phyloP scores from a whole-genome alignment of 2,329 filamentous ascomycete species.

The Nemania diffusa region DNA sequence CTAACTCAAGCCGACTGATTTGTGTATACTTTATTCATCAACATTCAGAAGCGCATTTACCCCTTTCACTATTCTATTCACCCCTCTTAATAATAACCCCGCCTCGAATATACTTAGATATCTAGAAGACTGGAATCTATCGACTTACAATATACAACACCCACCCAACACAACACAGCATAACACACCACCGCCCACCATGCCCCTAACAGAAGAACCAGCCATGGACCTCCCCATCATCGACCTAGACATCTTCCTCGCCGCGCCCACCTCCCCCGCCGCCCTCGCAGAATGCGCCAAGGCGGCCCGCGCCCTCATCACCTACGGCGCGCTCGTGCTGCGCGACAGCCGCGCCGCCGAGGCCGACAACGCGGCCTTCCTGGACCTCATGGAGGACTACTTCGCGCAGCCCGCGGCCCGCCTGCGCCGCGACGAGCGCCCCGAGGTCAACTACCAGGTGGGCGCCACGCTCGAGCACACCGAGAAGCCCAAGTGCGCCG shows the following conservation, averaged over 20 bases:
- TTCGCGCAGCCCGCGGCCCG: constrained; percentile 65
- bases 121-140: no score
- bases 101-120: no score
- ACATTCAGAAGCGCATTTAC: background rate
- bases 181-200: constrained; percentile 17
- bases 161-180: background rate
- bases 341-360: constrained; percentile 69
- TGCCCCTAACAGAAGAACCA: constrained; percentile 37
- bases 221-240: constrained; percentile 69
- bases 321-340: constrained; percentile 68
- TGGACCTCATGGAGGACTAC: constrained; percentile 73
- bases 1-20: background rate
- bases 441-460: constrained; percentile 68
- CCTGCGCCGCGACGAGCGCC: constrained; percentile 64
- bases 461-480: constrained; percentile 72
- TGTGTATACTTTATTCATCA: background rate
- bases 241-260: constrained; percentile 68
- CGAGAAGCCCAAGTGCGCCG: constrained; percentile 71
- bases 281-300: constrained; percentile 63
- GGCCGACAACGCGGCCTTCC: constrained; percentile 65
- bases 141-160: background rate
- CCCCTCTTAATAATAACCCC: constrained; percentile 7
- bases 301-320: constrained; percentile 67
- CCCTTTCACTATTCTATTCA: background rate
- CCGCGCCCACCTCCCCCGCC: constrained; percentile 54